Percentiles rank a stretch among this genome's conserved stretches.
phyloP scores from a whole-genome alignment of 192 early-diverging fungal species.

The Entrophospora sp. region DNA sequence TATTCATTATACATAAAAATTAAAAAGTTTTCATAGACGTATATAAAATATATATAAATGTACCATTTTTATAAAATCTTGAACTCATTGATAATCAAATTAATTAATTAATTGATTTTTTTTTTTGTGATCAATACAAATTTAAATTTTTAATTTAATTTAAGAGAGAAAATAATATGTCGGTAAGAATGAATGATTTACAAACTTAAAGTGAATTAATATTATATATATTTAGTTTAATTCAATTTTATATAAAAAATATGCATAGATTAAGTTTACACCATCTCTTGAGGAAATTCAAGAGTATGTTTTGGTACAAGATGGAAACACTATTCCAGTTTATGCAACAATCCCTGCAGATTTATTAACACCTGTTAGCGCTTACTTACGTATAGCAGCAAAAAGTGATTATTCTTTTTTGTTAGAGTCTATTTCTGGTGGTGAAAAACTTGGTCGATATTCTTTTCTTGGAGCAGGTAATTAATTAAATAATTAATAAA shows the following conservation, averaged over 20 bases:
- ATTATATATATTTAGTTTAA: too few species aligned
- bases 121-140: too few species aligned
- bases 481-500: neutral
- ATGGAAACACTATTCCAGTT: slow-evolving; percentile 87
- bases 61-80: too few species aligned
- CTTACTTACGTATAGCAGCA: slow-evolving; percentile 83
- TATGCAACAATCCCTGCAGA: slow-evolving; percentile 83
- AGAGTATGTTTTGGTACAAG: slow-evolving; percentile 45
- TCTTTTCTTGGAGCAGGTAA: slow-evolving; percentile 87
- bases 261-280: slow-evolving; percentile 35
- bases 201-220: too few species aligned
- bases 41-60: too few species aligned
- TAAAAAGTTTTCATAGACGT: too few species aligned
- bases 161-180: too few species aligned
- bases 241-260: neutral
- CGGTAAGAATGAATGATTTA: too few species aligned
- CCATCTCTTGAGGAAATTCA: slow-evolving; percentile 67
- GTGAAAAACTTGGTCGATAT: slow-evolving; percentile 93
- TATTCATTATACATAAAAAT: too few species aligned
- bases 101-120: too few species aligned
- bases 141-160: too few species aligned
- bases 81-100: too few species aligned
- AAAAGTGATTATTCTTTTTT: slow-evolving; percentile 84
- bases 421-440: slow-evolving; percentile 88
- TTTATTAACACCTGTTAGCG: slow-evolving; percentile 91